Evolutionary conservation across 768 basidiomycete species (phyloP).

Genomic region (Tricholoma saponaceum): DNA sequence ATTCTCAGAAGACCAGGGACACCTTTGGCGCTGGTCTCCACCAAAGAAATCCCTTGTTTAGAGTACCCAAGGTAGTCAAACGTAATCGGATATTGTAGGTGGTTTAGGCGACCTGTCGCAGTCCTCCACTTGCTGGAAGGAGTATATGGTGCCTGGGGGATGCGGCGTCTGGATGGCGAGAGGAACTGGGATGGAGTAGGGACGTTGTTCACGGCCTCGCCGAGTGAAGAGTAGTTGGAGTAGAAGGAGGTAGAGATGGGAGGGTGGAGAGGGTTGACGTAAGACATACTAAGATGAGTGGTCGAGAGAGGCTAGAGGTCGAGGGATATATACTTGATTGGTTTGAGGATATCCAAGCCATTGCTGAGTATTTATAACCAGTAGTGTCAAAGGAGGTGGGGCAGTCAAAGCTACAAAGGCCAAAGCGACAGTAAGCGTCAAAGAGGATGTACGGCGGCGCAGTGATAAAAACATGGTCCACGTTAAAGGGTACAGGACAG

Average conservation of each 20-base stretch:
- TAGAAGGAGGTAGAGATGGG: slow-evolving; percentile 24
- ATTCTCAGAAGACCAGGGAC: slow-evolving; percentile 28
- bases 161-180: slow-evolving; percentile 26
- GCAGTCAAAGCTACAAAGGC: not conserved
- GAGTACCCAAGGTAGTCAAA: slow-evolving; percentile 39
- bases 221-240: slow-evolving; percentile 23
- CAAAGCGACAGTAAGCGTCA: not conserved
- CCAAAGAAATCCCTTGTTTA: slow-evolving; percentile 41
- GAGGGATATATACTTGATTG: not conserved
- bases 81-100: slow-evolving; percentile 22
- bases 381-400: not conserved
- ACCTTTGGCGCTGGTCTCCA: slow-evolving; percentile 33
- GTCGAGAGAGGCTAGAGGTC: not conserved
- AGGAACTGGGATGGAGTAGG: slow-evolving; percentile 17
- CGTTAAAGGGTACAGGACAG: not conserved
- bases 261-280: slow-evolving; percentile 40
- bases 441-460: not conserved
- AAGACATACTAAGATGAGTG: slow-evolving; percentile 24
- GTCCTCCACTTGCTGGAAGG: slow-evolving; percentile 18
- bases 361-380: not conserved
- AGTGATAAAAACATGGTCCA: no score
- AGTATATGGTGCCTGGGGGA: slow-evolving; percentile 27
- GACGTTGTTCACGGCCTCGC: slow-evolving; percentile 14
- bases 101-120: slow-evolving; percentile 16
- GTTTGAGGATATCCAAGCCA: not conserved